These are phyloP conservation scores for Spergularia marina DNA, from an alignment of 148 eudicot species.

Conservation along the genomic window DNA sequence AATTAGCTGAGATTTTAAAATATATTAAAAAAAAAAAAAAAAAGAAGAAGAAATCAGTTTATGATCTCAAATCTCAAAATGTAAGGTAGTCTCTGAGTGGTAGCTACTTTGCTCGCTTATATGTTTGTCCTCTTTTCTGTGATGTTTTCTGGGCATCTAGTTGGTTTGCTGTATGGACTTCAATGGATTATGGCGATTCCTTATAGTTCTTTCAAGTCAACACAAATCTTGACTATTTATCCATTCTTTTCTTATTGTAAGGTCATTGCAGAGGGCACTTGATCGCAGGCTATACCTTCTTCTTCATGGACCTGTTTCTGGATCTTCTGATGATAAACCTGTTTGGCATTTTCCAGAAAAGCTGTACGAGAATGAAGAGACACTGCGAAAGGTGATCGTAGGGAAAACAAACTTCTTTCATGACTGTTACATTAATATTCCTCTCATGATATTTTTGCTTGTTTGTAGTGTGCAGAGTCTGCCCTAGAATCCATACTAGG, in stretches of 20 bases:
- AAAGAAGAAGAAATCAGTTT: no score
- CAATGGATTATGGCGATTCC: neutral
- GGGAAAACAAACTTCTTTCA: neutral
- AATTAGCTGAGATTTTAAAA: no score
- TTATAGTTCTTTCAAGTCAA: neutral
- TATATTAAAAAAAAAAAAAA: no score
- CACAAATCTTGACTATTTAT: neutral
- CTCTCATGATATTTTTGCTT: slow-evolving; percentile 15
- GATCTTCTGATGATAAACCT: slow-evolving; percentile 51
- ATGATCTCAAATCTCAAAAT: no score
- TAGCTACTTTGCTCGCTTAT: neutral
- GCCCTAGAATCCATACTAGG: slow-evolving; percentile 75
- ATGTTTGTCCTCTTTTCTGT: neutral
- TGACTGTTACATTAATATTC: neutral
- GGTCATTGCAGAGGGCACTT: slow-evolving; percentile 93
- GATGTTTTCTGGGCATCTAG: neutral
- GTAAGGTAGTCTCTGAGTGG: neutral
- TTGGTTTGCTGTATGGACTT: neutral
- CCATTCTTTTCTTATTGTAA: slow-evolving; percentile 23
- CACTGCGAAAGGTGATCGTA: slow-evolving; percentile 73
- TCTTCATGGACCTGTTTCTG: slow-evolving; percentile 53
- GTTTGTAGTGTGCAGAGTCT: slow-evolving; percentile 78
- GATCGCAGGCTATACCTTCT: slow-evolving; percentile 93
- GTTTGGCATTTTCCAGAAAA: slow-evolving; percentile 98
- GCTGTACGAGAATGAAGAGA: slow-evolving; percentile 73